phyloP scores from a whole-genome alignment of 2,329 filamentous ascomycete species.

The Fusarium lyarnte region DNA sequence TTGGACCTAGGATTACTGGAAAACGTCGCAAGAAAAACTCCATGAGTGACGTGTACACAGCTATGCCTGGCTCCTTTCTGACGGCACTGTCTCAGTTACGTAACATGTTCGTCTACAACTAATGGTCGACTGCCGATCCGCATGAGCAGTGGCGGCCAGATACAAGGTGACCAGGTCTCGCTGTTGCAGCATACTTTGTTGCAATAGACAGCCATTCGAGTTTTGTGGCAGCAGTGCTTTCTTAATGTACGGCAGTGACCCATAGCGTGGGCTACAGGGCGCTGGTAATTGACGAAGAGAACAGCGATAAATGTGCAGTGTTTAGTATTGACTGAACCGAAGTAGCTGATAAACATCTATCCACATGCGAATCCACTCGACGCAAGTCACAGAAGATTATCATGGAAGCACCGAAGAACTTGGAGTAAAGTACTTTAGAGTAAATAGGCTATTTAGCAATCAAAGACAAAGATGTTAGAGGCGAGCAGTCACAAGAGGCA shows the following conservation, averaged over 20 bases:
- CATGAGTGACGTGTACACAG: not conserved
- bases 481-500: not conserved
- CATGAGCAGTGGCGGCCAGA: not conserved
- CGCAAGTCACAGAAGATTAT: not conserved
- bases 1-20: not conserved
- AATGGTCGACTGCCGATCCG: not conserved
- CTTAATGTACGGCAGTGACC: not conserved
- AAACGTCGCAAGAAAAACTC: not conserved
- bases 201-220: too few species aligned
- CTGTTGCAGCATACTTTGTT: too few species aligned
- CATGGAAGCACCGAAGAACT: not conserved
- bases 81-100: not conserved
- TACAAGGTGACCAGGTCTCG: too few species aligned
- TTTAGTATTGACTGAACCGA: too few species aligned
- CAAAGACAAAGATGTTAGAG: not conserved
- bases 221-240: accelerated
- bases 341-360: not conserved
- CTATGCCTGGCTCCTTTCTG: not conserved
- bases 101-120: not conserved
- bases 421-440: not conserved
- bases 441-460: not conserved
- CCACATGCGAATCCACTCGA: too few species aligned
- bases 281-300: not conserved
- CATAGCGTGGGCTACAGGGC: too few species aligned
- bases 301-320: too few species aligned